These are phyloP conservation scores for Sarcodon aspratus DNA, from an alignment of 768 basidiomycete species.

Conservation along the genomic window DNA sequence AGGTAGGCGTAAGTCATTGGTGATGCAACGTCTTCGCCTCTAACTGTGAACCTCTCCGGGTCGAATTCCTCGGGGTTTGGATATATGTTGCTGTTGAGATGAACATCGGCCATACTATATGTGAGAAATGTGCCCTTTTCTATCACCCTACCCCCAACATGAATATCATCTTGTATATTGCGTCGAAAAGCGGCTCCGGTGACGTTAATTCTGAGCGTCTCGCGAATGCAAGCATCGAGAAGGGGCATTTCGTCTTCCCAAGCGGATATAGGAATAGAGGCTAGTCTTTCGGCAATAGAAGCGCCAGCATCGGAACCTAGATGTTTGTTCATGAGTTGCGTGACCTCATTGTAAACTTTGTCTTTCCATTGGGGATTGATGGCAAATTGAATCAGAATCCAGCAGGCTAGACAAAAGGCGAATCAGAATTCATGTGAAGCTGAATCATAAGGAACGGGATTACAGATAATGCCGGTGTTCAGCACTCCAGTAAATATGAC, in stretches of 20 bases:
- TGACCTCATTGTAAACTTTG: neutral
- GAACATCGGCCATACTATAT: neutral
- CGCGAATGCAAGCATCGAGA: neutral
- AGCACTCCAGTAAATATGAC: neutral
- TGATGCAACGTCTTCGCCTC: neutral
- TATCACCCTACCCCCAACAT: neutral
- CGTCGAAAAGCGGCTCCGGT: neutral
- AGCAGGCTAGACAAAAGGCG: neutral
- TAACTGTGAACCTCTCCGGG: neutral
- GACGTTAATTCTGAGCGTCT: neutral
- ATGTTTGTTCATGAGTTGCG: neutral
- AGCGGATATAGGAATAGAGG: neutral
- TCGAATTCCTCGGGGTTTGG: neutral
- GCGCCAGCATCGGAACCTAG: neutral
- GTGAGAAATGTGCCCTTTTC: neutral
- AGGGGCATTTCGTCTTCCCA: neutral
- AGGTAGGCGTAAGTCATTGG: neutral
- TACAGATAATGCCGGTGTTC: neutral
- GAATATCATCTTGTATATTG: neutral
- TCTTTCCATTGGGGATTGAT: neutral
- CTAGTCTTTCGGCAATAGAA: neutral
- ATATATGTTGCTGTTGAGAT: neutral
- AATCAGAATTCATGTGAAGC: neutral
- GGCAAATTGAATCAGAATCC: neutral
- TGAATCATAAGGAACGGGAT: neutral